phyloP scores from a whole-genome alignment of 2,329 filamentous ascomycete genomes.

The Penicillium psychrosexuale region DNA sequence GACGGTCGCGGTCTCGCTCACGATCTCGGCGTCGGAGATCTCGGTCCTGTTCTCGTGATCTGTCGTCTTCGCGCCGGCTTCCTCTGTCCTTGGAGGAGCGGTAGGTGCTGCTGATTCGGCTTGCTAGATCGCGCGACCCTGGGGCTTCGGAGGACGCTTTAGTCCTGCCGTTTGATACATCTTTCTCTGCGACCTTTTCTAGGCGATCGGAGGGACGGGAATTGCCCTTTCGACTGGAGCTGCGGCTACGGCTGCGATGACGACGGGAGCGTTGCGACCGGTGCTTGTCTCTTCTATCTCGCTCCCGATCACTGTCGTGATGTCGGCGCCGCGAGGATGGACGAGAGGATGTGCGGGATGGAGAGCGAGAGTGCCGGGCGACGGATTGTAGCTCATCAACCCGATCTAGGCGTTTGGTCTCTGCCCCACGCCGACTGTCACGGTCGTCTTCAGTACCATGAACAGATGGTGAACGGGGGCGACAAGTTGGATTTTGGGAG shows the following conservation, averaged over 20 bases:
- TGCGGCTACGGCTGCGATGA: conserved; percentile 43
- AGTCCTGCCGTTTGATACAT: conserved; percentile 19
- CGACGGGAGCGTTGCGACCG: conserved; percentile 52
- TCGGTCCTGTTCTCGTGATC: conserved; percentile 21
- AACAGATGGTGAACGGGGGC: conserved; percentile 48
- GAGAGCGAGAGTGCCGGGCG: conserved; percentile 60
- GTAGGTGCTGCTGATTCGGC: conserved; percentile 25
- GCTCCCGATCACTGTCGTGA: conserved; percentile 51
- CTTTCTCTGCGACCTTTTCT: conserved; percentile 22
- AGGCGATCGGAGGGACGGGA: conserved; percentile 41
- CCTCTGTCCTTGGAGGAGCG: conserved; percentile 31
- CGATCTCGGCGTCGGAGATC: conserved; percentile 26
- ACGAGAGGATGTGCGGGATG: conserved; percentile 59
- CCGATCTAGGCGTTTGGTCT: conserved; percentile 48
- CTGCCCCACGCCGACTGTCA: conserved; percentile 28
- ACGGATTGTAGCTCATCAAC: conserved; percentile 26
- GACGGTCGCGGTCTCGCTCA: conserved; percentile 26
- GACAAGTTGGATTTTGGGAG: conserved; percentile 48
- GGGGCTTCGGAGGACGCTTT: conserved; percentile 17
- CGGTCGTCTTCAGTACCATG: conserved; percentile 37
- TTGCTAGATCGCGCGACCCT: conserved; percentile 25
- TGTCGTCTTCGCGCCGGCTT: conserved; percentile 31
- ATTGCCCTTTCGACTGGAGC: conserved; percentile 31
- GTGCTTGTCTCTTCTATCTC: conserved; percentile 43
- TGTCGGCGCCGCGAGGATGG: conserved; percentile 58